Evolutionary conservation across 2,329 filamentous ascomycete genomes (phyloP), one percentile per base, ranked within the genome.

Genomic region (Exophiala oligosperma): DNA sequence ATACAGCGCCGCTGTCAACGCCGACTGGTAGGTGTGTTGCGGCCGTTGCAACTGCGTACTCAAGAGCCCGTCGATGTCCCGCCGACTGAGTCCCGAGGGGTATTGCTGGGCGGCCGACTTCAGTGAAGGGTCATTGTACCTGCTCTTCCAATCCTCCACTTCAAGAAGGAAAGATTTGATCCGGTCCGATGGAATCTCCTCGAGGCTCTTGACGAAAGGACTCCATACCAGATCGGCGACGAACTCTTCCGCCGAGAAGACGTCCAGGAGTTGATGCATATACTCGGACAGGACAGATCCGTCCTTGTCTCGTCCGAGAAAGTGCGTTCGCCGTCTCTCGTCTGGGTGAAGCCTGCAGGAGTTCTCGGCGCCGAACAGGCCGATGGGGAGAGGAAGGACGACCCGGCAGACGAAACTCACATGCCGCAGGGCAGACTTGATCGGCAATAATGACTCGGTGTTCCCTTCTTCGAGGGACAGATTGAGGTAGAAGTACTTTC

Each of bases 371-470:
- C 24, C 24, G 9, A 47, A 26, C 38, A 47, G 24, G 26, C 49
- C 24, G 6, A 49, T 60, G 4, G 54, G 58, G 23, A 60, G 46
- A 7, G 64, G 64, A 17, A 63, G 48, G 9, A 51, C 46, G 9
- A 66, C 54, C 40, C 56, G 56, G 38, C 60, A 59, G 35, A 63
- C 49, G 14, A 60, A 43, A n/a, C 54, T 60, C 47, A 66, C 50
- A 38, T 66, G 61, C 11, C 53, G 56, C 32, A 55, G 55, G n/a
- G 48, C 28, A 24, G 29, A 52, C n/a, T 35, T 28, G 38, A 56
- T 56, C 6, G 48, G 23, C 11, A 50, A 11, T 14, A 52, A 21
- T 8, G 37, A 26, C 21, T 40, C 35, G 24, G 23, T 23, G 4
- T 47, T 24, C n/a, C 32, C 26, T 21, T 37, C 28, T 29, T 32